Conservation (phyloP, 768 basidiomycete species). For the Boletellus emodensis region DNA sequence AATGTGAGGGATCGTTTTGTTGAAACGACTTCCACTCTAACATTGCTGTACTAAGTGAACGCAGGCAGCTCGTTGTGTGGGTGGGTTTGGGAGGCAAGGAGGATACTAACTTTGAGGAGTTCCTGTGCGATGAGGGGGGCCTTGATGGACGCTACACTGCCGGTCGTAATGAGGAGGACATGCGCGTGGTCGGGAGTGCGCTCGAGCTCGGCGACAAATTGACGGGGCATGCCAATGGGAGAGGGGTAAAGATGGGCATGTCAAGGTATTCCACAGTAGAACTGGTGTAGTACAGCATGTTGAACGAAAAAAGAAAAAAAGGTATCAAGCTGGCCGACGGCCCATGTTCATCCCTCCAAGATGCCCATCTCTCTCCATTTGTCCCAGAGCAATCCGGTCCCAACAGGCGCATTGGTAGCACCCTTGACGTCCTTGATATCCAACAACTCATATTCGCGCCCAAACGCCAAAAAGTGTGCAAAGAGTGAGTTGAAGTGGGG, state of each 20-base stretch:
- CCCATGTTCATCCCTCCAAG: constrained; percentile 38
- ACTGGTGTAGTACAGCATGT: constrained; percentile 14
- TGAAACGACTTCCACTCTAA: constrained; percentile 79
- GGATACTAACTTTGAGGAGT: constrained; percentile 55
- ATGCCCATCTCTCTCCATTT: constrained; percentile 88
- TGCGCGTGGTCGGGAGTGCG: constrained; percentile 38
- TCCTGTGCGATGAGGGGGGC: constrained; percentile 83
- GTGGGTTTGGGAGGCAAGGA: not conserved
- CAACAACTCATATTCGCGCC: constrained; percentile 86
- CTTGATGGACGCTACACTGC: constrained; percentile 96
- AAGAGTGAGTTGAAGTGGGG: constrained; percentile 97
- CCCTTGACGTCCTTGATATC: constrained; percentile 88
- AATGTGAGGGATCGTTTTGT: constrained; percentile 78
- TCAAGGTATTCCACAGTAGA: not conserved
- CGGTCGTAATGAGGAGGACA: constrained; percentile 82
- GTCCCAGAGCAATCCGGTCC: constrained; percentile 79
- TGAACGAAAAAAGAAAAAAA: not conserved
- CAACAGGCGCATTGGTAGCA: constrained; percentile 53
- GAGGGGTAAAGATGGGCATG: not conserved
- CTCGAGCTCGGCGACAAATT: constrained; percentile 28
- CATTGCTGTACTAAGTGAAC: constrained; percentile 56
- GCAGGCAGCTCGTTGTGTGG: not conserved
- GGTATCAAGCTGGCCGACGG: not conserved
- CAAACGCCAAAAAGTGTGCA: constrained; percentile 96
- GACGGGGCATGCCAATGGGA: constrained; percentile 6